Evolutionary conservation across 495 filamentous ascomycete genomes (phyloP), one percentile per base, ranked within the genome.

Genomic region (Hypoxylon perforatum): DNA sequence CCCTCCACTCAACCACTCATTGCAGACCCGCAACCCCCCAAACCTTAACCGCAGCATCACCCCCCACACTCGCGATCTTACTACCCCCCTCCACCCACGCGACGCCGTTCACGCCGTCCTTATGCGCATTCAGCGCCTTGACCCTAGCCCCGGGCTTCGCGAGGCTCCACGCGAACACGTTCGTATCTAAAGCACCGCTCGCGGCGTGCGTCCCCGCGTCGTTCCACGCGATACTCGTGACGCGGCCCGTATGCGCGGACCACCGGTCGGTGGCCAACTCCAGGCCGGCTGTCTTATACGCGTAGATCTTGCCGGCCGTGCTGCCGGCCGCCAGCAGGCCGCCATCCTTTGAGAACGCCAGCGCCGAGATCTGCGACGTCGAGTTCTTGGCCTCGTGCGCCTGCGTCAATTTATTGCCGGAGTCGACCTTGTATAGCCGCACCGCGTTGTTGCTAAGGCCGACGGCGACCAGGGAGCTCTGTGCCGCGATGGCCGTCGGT

Each of bases 101-200:
- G 4, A 98, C 93, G 3, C 91, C 93, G 68, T 90, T 91, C 7
- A 99, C 92, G 1, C 95, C 95, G 58, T 97, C 95, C 79, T 97
- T 97, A 75, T 99, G 95, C 46, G 94, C 92, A 73, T 96, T 92
- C 23, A 84, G 75, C 36, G 87, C 86, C 76, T 92, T 93, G 52
- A 94, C 80, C 72, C 94, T 85, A 72, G 88, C 89, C 22, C 91
- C 92, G 0, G 93, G 94, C 63, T 91, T 90, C 45, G 86, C 82
- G 64, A 97, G 78, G 75, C 92, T 96, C 93, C 95, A 99, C 25
- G 96, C 88, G 70, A 91, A 91, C 41, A 99, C 86, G 67, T 96
- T 90, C 3, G 93, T 97, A 72, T 99, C 95, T 36, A 98, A 77
- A 2, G 86, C 87, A 4, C 94, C 96, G 70, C 91, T 96, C 12